Conservation (phyloP, 2,329 filamentous ascomycete species). For the Clonostachys rosea region DNA sequence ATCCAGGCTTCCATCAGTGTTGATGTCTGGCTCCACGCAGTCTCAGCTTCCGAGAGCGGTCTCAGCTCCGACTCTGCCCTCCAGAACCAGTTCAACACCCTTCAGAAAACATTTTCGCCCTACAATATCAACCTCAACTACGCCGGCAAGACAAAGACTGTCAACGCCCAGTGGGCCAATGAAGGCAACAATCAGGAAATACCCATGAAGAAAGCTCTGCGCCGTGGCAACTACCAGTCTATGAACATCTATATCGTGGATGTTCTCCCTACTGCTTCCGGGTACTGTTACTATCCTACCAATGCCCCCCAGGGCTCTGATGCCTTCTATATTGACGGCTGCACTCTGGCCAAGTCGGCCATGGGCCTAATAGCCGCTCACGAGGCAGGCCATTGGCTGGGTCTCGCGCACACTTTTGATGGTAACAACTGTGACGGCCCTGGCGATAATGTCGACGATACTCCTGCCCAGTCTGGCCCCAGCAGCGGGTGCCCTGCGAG, state of each 20-base stretch:
- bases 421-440: conserved; percentile 26
- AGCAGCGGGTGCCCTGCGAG: conserved; percentile 27
- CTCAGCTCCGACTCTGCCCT: neutral
- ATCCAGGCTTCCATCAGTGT: conserved; percentile 10
- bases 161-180: conserved; percentile 38
- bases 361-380: conserved; percentile 19
- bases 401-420: conserved; percentile 40
- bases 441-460: conserved; percentile 33
- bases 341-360: conserved; percentile 16
- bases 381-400: conserved; percentile 44
- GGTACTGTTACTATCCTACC: conserved; percentile 42
- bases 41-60: conserved; percentile 1
- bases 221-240: conserved; percentile 31
- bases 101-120: conserved; percentile 14
- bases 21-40: conserved; percentile 5
- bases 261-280: conserved; percentile 17
- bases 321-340: conserved; percentile 26
- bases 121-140: neutral
- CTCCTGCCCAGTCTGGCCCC: conserved; percentile 24
- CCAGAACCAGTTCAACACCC: conserved; percentile 12
- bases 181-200: conserved; percentile 24
- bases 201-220: conserved; percentile 36
- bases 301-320: neutral
- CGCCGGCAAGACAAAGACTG: conserved; percentile 18
- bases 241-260: conserved; percentile 40